Evolutionary conservation across 2,329 filamentous ascomycete genomes (phyloP), one percentile per base, ranked within the genome.

Genomic region (Ceratocystis diversiconidia): DNA sequence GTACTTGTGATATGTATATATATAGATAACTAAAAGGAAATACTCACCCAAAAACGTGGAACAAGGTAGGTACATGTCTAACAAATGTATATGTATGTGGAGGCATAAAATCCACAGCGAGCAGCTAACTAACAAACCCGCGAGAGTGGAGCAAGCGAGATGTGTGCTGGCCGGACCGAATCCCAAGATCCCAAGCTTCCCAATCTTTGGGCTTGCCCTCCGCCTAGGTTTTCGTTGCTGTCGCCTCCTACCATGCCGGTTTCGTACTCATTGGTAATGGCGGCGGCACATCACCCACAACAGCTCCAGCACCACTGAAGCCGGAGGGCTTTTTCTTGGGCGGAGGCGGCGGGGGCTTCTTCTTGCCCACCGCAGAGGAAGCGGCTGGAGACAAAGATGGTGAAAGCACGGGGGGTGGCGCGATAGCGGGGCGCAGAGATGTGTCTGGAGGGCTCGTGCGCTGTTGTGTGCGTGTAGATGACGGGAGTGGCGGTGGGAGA

Each of bases 201-300:
- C 12, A 5, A 41, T 41, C 36, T 12, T 15, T 41, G 36, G 12
- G 36, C 36, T 41, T 41, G 36, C 36, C 3, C 10, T 4, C 36
- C 19, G 25, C 8, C 48, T n/a, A 8, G 48, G 4, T 6, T 2
- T 28, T 25, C 10, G 22, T 22, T 52, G 12, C 48, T 25, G 19
- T 5, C 3, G 1, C 8, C 19, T 52, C 22, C 60, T 63, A 63
- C 46, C 63, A 65, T n/a, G 50, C 75, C 3, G 81, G 81, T 64
- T 78, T 76, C 2, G 81, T 82, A 62, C 77, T 74, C 73, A 80
- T 71, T 15, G 82, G 82, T 52, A 85, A 74, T 0, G 82, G 81
- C 4, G 82, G 82, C 8, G 80, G 79, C 48, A 72, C 71, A 5
- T 70, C 70, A 6, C 67, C 67, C 7, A 68, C 59, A 52, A 65